Conservation (phyloP, 2,329 filamentous ascomycete genomes). For the Tolypocladium album region DNA sequence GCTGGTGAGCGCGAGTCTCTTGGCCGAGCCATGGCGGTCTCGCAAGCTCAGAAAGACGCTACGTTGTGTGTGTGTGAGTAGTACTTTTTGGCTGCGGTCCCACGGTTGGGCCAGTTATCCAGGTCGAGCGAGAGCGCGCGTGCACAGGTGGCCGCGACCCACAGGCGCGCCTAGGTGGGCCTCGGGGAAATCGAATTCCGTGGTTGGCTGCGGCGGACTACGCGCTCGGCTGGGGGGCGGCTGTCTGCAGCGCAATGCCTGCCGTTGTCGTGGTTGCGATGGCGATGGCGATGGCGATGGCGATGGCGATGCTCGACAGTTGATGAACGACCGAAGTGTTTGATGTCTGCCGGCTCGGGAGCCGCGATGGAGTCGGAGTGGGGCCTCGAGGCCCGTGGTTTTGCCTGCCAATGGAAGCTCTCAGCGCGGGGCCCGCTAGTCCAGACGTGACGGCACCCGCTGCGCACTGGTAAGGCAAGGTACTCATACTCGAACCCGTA, state of each 20-base stretch:
- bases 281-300: background rate
- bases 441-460: background rate
- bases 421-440: background rate
- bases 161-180: background rate
- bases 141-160: background rate
- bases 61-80: slow-evolving; percentile 20
- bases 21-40: slow-evolving; percentile 48
- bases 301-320: no score
- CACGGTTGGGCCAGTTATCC: background rate
- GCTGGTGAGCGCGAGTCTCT: slow-evolving; percentile 78
- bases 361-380: background rate
- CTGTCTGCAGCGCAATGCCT: background rate
- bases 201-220: background rate
- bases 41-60: slow-evolving; percentile 30
- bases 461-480: no score
- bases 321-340: background rate
- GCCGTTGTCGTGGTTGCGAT: background rate
- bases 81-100: slow-evolving; percentile 20
- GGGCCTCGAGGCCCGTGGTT: background rate
- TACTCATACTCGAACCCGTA: no score
- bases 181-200: background rate
- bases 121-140: background rate
- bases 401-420: background rate
- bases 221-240: background rate
- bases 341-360: background rate